These are phyloP conservation scores for Neonectria coccinea DNA, from an alignment of 2,329 filamentous ascomycete genomes.

Conservation along the genomic window DNA sequence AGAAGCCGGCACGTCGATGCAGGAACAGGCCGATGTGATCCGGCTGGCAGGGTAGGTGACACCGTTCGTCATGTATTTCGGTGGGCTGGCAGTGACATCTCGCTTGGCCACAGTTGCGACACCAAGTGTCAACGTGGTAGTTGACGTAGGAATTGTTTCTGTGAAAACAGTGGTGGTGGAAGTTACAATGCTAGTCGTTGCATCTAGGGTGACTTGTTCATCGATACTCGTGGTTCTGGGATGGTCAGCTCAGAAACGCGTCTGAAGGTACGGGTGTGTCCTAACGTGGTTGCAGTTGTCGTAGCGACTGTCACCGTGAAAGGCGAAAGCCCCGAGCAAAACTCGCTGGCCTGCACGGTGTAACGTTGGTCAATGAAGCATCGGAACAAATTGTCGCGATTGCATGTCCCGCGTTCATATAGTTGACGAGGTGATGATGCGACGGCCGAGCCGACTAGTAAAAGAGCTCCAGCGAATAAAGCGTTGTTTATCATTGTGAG, in stretches of 20 bases:
- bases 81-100: slow-evolving; percentile 19
- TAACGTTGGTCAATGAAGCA: slow-evolving; percentile 40
- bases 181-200: slow-evolving; percentile 17
- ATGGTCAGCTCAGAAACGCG: slow-evolving; percentile 1
- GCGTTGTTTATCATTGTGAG: slow-evolving; percentile 13
- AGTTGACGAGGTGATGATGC: slow-evolving; percentile 27
- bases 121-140: slow-evolving; percentile 32
- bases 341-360: slow-evolving; percentile 33
- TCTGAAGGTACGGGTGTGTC: neutral
- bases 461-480: slow-evolving; percentile 21
- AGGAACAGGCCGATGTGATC: slow-evolving; percentile 42
- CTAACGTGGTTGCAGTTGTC: slow-evolving; percentile 29
- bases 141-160: slow-evolving; percentile 35
- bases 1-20: slow-evolving; percentile 38
- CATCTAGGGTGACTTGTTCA: slow-evolving; percentile 24
- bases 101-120: slow-evolving; percentile 23
- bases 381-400: slow-evolving; percentile 39
- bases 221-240: slow-evolving; percentile 31
- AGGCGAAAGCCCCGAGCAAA: slow-evolving; percentile 36
- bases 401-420: slow-evolving; percentile 31
- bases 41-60: slow-evolving; percentile 40
- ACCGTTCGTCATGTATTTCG: slow-evolving; percentile 40
- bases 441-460: slow-evolving; percentile 12
- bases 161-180: slow-evolving; percentile 38
- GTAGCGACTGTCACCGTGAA: slow-evolving; percentile 33